Evolutionary conservation across 129 eudicot species (phyloP), one percentile per base, ranked within the genome.

Genomic region (Glebionis coronaria): DNA sequence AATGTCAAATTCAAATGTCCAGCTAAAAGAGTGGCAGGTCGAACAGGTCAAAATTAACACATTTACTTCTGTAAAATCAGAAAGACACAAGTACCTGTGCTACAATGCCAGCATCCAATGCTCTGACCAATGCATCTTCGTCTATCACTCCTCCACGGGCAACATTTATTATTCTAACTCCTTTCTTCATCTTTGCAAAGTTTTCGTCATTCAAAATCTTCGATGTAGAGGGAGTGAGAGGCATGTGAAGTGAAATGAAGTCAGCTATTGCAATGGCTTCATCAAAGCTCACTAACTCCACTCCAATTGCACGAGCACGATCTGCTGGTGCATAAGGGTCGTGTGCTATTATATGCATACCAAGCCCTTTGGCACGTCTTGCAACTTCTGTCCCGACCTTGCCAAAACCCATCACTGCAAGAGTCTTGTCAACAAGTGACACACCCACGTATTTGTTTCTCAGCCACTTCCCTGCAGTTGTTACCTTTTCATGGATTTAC

Each of bases 91-190:
- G 45, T 65, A 91, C 97, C 97, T 91, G 97, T n/a, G 96, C 97
- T 19, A 91, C 97, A 68, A 85, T 87, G 74, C 97, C 97, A 65
- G 90, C 72, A 85, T 91, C 96, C 63, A 91, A 76, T 35, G 97
- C 97, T 80, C 70, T 85, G 70, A 87, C 81, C 31, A 91, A 79
- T 45, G 97, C 96, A 42, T 83, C 96, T 66, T 91, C 97, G 68
- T 91, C 97, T 83, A 91, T 87, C 61, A 91, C 97, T 54, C 97
- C 97, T 14, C 97, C 97, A 74, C 97, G 97, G 29, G 97, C 97
- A 76, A 91, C 93, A 69, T 91, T 91, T 2, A 91, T 78, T 45
- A 91, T 85, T 57, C 95, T 68, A 28, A 91, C 97, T 31, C 97
- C 97, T 61, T 91, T 91, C 78, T 91, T 91, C 97, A 91, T 91